Evolutionary conservation across 1,284 basidiomycete species (phyloP).

Genomic region (Phellinidium pouzarii): DNA sequence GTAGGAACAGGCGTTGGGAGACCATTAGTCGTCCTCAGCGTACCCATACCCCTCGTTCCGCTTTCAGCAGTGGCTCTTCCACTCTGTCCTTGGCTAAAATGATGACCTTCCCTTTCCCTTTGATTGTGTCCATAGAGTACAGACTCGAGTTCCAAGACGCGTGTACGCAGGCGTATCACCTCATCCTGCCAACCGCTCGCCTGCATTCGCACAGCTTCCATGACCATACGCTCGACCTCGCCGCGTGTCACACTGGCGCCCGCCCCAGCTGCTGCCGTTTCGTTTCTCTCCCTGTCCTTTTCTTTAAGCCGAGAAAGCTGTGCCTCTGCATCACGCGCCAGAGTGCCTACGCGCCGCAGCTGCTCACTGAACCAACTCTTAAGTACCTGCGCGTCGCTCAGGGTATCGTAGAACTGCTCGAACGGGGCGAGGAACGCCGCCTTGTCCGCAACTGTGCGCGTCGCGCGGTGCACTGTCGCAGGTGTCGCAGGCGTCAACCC

Average conservation of each 20-base stretch:
- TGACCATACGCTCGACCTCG: constrained; percentile 15
- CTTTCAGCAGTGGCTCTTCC: too few species aligned
- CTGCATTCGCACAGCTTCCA: constrained; percentile 44
- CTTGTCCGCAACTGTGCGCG: constrained; percentile 31
- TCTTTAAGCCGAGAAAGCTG: constrained; percentile 39
- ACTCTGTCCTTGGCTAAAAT: background rate
- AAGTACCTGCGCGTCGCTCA: constrained; percentile 67
- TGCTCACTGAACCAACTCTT: constrained; percentile 69
- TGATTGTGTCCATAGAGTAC: background rate
- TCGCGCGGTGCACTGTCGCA: constrained; percentile 13
- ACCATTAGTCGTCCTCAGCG: background rate
- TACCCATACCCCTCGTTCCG: background rate
- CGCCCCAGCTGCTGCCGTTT: constrained; percentile 39
- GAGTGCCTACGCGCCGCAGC: constrained; percentile 27
- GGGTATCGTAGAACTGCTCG: constrained; percentile 69
- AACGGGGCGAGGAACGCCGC: constrained; percentile 71
- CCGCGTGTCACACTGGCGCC: background rate
- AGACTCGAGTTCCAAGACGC: constrained; percentile 53
- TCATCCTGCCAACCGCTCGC: constrained; percentile 50
- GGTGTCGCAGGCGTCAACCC: constrained; percentile 15
- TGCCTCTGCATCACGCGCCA: constrained; percentile 43
- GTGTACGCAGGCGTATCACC: constrained; percentile 44
- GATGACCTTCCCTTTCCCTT: too few species aligned
- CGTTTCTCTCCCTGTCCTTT: background rate
- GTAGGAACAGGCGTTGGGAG: background rate